These are phyloP conservation scores for Deinandra increscens DNA, from an alignment of 129 eudicot genomes.

Conservation along the genomic window DNA sequence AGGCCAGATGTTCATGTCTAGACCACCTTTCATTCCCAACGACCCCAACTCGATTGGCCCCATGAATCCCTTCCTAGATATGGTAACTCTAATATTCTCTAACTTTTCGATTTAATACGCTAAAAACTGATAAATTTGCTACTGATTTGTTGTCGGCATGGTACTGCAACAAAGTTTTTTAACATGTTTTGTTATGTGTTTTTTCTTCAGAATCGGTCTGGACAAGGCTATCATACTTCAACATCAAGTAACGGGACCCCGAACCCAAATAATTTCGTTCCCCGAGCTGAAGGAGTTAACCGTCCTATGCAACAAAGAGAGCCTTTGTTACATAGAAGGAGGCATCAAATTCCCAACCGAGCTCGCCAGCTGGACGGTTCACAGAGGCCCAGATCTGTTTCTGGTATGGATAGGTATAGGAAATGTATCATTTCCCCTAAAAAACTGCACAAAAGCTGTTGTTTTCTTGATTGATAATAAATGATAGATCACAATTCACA, in stretches of 20 bases:
- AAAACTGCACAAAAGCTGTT: not conserved
- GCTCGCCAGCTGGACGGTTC: constrained; percentile 27
- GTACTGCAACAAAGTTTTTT: too few relatives aligned
- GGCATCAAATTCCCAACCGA: constrained; percentile 27
- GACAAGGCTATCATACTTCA: constrained; percentile 26
- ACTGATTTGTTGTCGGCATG: not conserved
- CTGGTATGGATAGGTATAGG: constrained; percentile 49
- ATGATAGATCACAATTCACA: too few relatives aligned
- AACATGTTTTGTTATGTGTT: constrained; percentile 15
- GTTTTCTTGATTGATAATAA: not conserved
- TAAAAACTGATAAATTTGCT: not conserved
- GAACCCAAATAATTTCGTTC: not conserved
- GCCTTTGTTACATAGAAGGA: constrained; percentile 31
- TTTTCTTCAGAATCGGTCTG: constrained; percentile 29
- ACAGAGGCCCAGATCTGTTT: constrained; percentile 43
- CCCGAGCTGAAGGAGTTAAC: constrained; percentile 11
- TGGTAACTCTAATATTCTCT: constrained; percentile 12
- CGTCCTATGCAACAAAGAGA: constrained; percentile 26
- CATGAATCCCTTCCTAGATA: constrained; percentile 7
- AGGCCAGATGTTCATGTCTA: constrained; percentile 31
- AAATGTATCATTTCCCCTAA: constrained; percentile 26
- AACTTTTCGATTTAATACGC: not conserved
- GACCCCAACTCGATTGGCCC: constrained; percentile 15
- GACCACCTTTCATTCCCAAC: constrained; percentile 25
- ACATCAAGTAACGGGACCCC: constrained; percentile 20